These are phyloP conservation scores for Cladosporium sp. DNA, from an alignment of 2,329 filamentous ascomycete species.

Conservation along the genomic window DNA sequence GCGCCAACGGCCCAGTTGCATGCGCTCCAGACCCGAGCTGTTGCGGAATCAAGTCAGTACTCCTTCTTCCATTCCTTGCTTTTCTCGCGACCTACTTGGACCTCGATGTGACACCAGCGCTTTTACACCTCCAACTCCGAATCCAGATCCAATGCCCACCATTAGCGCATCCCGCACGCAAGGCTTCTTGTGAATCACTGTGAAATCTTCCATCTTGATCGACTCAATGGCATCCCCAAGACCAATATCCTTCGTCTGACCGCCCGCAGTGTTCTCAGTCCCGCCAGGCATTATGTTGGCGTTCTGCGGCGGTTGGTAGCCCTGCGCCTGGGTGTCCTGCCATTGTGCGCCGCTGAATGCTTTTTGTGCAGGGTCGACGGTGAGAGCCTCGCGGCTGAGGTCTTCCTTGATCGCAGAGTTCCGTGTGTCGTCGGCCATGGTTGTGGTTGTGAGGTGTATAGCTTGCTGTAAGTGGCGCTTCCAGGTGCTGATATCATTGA, in stretches of 20 bases:
- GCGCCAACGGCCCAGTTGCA: constrained; percentile 84
- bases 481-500: constrained; percentile 20
- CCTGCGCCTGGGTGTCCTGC: constrained; percentile 31
- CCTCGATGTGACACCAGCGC: constrained; percentile 68
- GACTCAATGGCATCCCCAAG: constrained; percentile 60
- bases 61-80: neutral
- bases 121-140: constrained; percentile 71
- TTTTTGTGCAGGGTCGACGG: constrained; percentile 35
- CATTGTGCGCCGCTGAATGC: constrained; percentile 41
- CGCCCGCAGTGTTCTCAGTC: constrained; percentile 63
- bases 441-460: constrained; percentile 21
- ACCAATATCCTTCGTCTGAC: constrained; percentile 58
- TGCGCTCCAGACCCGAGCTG: constrained; percentile 64
- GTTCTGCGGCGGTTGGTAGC: constrained; percentile 43
- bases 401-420: constrained; percentile 27
- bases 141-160: constrained; percentile 78
- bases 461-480: neutral
- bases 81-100: constrained; percentile 46
- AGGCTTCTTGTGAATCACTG: constrained; percentile 73
- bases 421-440: constrained; percentile 51
- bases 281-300: constrained; percentile 60
- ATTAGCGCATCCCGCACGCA: constrained; percentile 83
- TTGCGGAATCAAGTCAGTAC: constrained; percentile 26
- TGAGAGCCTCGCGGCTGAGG: constrained; percentile 36
- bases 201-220: constrained; percentile 69